Percentiles rank a stretch among this genome's conserved stretches.
These are phyloP conservation scores for Lactarius psammicola DNA, from an alignment of 768 basidiomycete genomes.

Conservation along the genomic window DNA sequence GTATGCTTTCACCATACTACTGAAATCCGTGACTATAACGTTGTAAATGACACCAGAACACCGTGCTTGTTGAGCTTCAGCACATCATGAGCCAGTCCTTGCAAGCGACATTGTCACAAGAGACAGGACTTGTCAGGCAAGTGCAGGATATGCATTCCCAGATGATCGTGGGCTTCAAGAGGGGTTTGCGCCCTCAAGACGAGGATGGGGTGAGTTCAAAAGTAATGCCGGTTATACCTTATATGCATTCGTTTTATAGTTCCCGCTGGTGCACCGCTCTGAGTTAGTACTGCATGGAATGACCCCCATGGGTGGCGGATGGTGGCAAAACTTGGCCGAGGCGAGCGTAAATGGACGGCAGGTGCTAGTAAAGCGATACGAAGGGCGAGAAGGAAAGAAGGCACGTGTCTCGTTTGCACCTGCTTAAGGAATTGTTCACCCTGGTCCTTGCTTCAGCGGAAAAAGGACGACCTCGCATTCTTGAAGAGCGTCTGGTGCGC, in stretches of 20 bases:
- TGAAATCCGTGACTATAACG: background rate
- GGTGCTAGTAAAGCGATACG: conserved; percentile 19
- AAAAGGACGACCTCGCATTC: conserved; percentile 13
- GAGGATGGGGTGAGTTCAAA: conserved; percentile 14
- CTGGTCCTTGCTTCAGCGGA: background rate
- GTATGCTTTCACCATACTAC: background rate
- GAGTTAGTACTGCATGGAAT: conserved; percentile 13
- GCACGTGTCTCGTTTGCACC: background rate
- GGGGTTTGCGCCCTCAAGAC: conserved; percentile 14
- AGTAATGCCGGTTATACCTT: background rate
- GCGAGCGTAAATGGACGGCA: conserved; percentile 8
- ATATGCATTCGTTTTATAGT: background rate
- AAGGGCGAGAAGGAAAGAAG: conserved; percentile 7
- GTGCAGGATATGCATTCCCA: conserved; percentile 16
- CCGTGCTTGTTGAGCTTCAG: conserved; percentile 16
- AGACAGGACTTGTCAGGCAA: conserved; percentile 17
- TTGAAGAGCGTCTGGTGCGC: conserved; percentile 18
- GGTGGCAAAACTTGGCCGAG: conserved; percentile 11
- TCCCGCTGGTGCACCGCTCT: conserved; percentile 16
- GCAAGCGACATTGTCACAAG: conserved; percentile 10
- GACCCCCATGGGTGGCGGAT: conserved; percentile 11
- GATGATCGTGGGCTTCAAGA: conserved; percentile 13
- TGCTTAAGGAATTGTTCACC: background rate
- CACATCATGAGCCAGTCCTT: conserved; percentile 15
- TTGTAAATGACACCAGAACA: conserved; percentile 4